Evolutionary conservation across 306 rosid species (phyloP).

Genomic region (Fagus crenata): DNA sequence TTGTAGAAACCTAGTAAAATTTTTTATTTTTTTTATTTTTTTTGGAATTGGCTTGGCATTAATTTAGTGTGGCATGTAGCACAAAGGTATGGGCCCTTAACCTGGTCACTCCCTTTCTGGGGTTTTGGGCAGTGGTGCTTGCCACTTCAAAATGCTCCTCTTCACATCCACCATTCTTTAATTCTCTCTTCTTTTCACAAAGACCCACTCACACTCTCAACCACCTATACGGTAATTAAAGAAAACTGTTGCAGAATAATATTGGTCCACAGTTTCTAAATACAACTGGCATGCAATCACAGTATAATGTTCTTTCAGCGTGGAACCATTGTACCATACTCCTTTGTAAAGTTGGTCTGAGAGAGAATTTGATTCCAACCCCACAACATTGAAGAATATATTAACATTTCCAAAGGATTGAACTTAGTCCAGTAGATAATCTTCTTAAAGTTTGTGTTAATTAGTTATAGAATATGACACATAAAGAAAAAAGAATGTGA

Average conservation of each 20-base stretch:
- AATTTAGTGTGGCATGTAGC: constrained; percentile 34
- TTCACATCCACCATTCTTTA: constrained; percentile 35
- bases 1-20: constrained; percentile 36
- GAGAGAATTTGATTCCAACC: constrained; percentile 34
- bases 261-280: constrained; percentile 46
- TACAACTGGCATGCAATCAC: constrained; percentile 26
- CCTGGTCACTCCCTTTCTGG: constrained; percentile 37
- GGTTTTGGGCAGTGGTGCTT: constrained; percentile 55
- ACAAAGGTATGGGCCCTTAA: constrained; percentile 68
- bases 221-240: constrained; percentile 37
- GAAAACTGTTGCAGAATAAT: constrained; percentile 35
- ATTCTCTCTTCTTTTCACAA: constrained; percentile 76
- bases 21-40: constrained; percentile 15
- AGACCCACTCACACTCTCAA: constrained; percentile 64
- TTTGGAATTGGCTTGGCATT: constrained; percentile 40
- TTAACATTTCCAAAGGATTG: not conserved
- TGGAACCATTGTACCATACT: constrained; percentile 14
- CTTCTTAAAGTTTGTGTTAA: constrained; percentile 26
- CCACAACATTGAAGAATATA: constrained; percentile 20
- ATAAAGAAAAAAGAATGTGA: constrained; percentile 8
- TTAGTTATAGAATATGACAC: no score
- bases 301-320: constrained; percentile 18
- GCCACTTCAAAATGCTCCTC: constrained; percentile 48
- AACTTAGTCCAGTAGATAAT: constrained; percentile 2
- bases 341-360: constrained; percentile 41